Percentiles rank a stretch among this genome's conserved stretches.
phyloP scores from a whole-genome alignment of 306 rosid species.

The Ormosia semicastrata region DNA sequence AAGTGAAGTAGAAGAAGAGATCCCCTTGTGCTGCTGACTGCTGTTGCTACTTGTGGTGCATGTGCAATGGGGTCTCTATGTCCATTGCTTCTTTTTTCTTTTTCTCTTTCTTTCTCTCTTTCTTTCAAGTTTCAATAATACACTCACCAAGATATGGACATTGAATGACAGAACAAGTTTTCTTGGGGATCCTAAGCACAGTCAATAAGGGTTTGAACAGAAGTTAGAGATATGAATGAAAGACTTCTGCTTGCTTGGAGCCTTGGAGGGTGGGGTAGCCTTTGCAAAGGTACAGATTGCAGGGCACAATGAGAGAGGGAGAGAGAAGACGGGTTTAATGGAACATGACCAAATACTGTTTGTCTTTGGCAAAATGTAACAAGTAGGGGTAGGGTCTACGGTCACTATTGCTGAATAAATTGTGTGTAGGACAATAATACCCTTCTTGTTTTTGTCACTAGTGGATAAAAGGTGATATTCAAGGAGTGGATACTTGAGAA shows the following conservation, averaged over 20 bases:
- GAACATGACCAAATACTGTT: slow-evolving; percentile 43
- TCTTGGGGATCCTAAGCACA: slow-evolving; percentile 1
- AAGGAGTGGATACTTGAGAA: neutral
- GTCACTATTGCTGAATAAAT: neutral
- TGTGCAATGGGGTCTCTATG: slow-evolving; percentile 45
- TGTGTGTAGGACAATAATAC: slow-evolving; percentile 25
- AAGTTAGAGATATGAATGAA: slow-evolving; percentile 11
- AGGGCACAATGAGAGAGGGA: neutral
- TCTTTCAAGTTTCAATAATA: neutral
- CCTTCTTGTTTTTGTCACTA: slow-evolving; percentile 20
- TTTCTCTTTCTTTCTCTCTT: neutral
- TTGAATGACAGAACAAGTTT: slow-evolving; percentile 22
- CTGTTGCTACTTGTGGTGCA: slow-evolving; percentile 27
- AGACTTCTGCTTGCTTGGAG: slow-evolving; percentile 34
- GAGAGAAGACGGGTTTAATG: slow-evolving; percentile 27
- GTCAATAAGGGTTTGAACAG: neutral
- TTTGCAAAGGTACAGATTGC: neutral
- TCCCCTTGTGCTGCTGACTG: slow-evolving; percentile 50
- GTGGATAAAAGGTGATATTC: neutral
- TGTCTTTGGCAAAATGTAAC: slow-evolving; percentile 49
- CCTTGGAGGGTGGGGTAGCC: slow-evolving; percentile 21
- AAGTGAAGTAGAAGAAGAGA: slow-evolving; percentile 73
- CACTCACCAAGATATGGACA: slow-evolving; percentile 9
- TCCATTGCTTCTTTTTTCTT: slow-evolving; percentile 33
- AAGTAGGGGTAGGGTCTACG: slow-evolving; percentile 14